Conservation (phyloP, 208 protist genomes). For the Acanthamoeba lenticulata region DNA sequence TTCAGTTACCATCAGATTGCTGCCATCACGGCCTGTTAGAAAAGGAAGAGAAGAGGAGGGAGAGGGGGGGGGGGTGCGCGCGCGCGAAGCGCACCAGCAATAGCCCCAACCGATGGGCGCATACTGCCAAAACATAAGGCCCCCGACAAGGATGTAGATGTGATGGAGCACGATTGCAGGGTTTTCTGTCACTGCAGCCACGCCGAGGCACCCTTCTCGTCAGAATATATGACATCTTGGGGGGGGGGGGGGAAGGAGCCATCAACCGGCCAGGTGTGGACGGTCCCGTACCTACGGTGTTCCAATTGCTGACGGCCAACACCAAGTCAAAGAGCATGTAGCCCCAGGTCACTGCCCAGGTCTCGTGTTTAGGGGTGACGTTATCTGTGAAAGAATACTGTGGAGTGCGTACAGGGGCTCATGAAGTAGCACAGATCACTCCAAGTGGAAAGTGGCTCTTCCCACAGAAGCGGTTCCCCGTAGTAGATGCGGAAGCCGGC, state of each 20-base stretch:
- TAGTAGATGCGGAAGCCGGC: slow-evolving; percentile 36
- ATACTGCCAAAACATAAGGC: background rate
- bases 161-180: background rate
- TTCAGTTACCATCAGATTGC: slow-evolving; percentile 49
- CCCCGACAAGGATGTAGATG: background rate
- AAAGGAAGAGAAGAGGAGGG: background rate
- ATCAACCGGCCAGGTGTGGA: background rate
- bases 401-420: background rate
- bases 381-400: background rate
- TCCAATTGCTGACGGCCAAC: background rate
- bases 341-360: background rate
- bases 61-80: background rate
- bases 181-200: background rate
- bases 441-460: background rate
- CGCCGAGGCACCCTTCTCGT: too few species aligned
- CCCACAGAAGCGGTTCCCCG: background rate
- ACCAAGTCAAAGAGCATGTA: slow-evolving; percentile 53
- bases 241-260: background rate
- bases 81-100: background rate
- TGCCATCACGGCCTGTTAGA: background rate
- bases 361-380: background rate
- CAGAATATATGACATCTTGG: background rate
- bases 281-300: background rate
- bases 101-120: slow-evolving; percentile 1
- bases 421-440: slow-evolving; percentile 27